Base-by-base conservation (phyloP, 2,329 filamentous ascomycete species). In the Alternaria dauci region DNA sequence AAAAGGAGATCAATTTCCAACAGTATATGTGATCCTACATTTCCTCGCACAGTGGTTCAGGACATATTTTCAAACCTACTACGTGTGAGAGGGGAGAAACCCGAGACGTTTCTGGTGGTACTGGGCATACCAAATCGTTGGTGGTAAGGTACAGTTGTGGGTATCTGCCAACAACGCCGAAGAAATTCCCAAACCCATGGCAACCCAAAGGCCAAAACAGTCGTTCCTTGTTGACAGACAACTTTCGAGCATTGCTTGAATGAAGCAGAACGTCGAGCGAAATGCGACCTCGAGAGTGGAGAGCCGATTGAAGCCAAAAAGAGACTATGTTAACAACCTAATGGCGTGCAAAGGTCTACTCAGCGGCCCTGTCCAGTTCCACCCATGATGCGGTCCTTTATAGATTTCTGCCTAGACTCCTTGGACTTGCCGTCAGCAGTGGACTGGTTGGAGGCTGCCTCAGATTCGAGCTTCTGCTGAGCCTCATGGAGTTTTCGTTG, bases 351-450 rank as follows among this genome's bases (percentile, higher is more conserved):
- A 16, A n/a, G 8, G 9, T 12, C 30, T 48, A 11, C 23, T 50
- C 32, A 68, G 32, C 60, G 59, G 58, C 60, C 63, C 20, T 63
- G 58, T 20, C 56, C 59, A 25, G 57, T 57, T 14, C 62, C 63
- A 8, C 75, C 76, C 71, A 77, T 72, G 36, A 78, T 72, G 28
- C 76, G 66, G 48, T 78, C 74, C 20, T 73, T 72, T 50, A 70
- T 73, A 52, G 57, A 71, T 59, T 71, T 72, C 20, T 70, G 65
- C 42, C 65, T 55, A 1, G 57, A 52, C 41, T 66, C 65, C 26
- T 65, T 63, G 28, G 47, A 51, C n/a, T 67, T 68, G 8, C 69
- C 63, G 20, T 51, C 51, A 26, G 68, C 62, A 16, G 63, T 58
- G 2, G 73, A 65, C 53, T 71, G 70, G 0, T 69, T 39, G 8